A percentile compares a stretch with the other conserved stretches of the same genome.
phyloP scores from a whole-genome alignment of 2,329 filamentous ascomycete genomes.

The Fusarium torulosum region DNA sequence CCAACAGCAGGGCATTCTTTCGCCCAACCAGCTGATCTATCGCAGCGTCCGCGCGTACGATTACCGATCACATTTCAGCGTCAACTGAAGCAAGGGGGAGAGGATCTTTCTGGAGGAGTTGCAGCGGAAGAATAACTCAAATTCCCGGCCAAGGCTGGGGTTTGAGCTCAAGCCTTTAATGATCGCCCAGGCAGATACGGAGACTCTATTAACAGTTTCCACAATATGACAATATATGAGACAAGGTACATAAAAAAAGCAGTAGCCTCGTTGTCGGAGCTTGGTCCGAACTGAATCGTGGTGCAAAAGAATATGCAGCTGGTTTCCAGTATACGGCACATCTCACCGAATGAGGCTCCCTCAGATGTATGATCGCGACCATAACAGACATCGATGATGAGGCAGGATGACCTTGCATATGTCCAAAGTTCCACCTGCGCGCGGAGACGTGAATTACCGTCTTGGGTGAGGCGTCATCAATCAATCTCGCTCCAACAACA shows the following conservation, averaged over 20 bases:
- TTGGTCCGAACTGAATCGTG: conserved; percentile 7
- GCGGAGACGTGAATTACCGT: conserved; percentile 34
- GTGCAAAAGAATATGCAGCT: not conserved
- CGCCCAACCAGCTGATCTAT: conserved; percentile 32
- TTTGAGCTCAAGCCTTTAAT: conserved; percentile 10
- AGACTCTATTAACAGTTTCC: conserved; percentile 2
- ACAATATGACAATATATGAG: not conserved
- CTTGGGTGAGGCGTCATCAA: conserved; percentile 45
- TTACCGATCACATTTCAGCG: conserved; percentile 34
- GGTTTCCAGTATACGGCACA: not conserved
- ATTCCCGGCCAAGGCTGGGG: conserved; percentile 18
- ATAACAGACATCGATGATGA: conserved; percentile 15
- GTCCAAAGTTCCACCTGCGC: conserved; percentile 34
- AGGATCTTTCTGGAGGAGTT: not conserved
- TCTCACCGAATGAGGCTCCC: not conserved
- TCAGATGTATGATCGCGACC: conserved; percentile 5
- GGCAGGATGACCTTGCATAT: conserved; percentile 33
- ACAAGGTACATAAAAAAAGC: conserved; percentile 3
- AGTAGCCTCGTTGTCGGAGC: conserved; percentile 17
- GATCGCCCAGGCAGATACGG: not conserved
- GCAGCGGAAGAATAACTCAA: not conserved
- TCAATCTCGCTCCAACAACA: conserved; percentile 43
- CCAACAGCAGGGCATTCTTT: conserved; percentile 25
- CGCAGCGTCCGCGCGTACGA: conserved; percentile 12
- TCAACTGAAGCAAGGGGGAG: not conserved